Conservation (phyloP, 225 moss, liverwort and hornwort species). For the Anthoceros angustus region DNA sequence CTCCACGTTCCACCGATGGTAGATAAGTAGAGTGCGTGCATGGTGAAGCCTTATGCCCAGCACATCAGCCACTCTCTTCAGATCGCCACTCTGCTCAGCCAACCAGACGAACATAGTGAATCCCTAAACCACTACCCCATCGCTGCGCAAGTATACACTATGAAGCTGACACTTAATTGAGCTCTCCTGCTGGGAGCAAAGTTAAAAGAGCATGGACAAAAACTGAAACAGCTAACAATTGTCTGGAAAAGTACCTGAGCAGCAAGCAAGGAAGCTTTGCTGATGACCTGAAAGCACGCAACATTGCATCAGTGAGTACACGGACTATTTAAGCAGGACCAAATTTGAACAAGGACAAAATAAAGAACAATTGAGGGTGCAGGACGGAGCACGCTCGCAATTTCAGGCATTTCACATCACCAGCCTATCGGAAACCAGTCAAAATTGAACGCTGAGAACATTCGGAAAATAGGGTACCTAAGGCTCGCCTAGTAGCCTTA, state of each 20-base stretch:
- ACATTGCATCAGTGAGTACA: conserved; percentile 7
- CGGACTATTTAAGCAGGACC: neutral
- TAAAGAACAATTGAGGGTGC: neutral
- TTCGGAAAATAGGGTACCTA: neutral
- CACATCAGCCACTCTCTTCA: conserved; percentile 80
- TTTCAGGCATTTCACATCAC: no score
- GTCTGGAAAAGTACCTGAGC: no score
- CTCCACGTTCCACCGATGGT: no score
- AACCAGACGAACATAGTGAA: neutral
- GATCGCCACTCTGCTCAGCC: conserved; percentile 50
- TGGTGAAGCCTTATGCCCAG: no score
- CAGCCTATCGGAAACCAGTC: no score
- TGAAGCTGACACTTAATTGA: neutral
- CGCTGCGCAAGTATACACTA: neutral
- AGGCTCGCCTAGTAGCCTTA: neutral
- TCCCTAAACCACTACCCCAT: neutral
- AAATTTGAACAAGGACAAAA: neutral
- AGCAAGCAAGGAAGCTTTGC: no score
- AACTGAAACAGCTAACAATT: no score
- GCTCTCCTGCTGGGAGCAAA: neutral
- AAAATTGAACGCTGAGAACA: no score
- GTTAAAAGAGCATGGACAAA: neutral
- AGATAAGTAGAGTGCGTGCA: no score
- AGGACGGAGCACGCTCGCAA: neutral
- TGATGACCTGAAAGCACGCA: no score